A percentile compares a stretch with the other conserved stretches of the same genome.
phyloP scores from a whole-genome alignment of 1,284 basidiomycete species.

The Apiotrichum akiyoshidainum region DNA sequence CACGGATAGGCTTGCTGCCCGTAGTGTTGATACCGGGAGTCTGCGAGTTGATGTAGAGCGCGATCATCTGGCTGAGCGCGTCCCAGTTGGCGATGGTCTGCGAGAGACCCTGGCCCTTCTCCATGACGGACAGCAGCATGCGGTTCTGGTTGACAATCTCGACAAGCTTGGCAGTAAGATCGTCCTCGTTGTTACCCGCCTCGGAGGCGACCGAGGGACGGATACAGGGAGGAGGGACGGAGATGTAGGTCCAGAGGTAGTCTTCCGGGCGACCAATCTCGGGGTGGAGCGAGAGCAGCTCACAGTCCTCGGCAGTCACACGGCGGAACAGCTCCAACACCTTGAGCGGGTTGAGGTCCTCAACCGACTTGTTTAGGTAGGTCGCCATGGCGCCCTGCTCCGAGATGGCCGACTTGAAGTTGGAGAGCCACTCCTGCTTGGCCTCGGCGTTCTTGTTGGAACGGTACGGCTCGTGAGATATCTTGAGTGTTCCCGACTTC shows the following conservation, averaged over 20 bases:
- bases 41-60: constrained; percentile 98
- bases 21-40: constrained; percentile 85
- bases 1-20: constrained; percentile 83
- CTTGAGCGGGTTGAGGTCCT: constrained; percentile 93
- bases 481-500: constrained; percentile 90
- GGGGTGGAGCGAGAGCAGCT: constrained; percentile 86
- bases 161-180: constrained; percentile 93
- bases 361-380: constrained; percentile 84
- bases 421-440: constrained; percentile 80
- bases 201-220: constrained; percentile 97
- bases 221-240: constrained; percentile 96
- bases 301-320: constrained; percentile 95
- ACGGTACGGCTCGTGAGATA: constrained; percentile 96
- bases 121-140: constrained; percentile 84
- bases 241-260: constrained; percentile 99
- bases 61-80: constrained; percentile 87
- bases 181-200: constrained; percentile 92
- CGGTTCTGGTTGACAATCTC: constrained; percentile 97
- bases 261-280: constrained; percentile 90
- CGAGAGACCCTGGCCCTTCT: constrained; percentile 80
- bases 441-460: constrained; percentile 90
- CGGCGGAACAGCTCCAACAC: constrained; percentile 89
- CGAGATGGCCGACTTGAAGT: constrained; percentile 77
- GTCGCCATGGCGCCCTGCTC: constrained; percentile 81
- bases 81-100: constrained; percentile 98